Evolutionary conservation across 1,139 yeast species (phyloP), one percentile per base, ranked within the genome.

Genomic region (Chernovozyma sophiae-reginae): DNA sequence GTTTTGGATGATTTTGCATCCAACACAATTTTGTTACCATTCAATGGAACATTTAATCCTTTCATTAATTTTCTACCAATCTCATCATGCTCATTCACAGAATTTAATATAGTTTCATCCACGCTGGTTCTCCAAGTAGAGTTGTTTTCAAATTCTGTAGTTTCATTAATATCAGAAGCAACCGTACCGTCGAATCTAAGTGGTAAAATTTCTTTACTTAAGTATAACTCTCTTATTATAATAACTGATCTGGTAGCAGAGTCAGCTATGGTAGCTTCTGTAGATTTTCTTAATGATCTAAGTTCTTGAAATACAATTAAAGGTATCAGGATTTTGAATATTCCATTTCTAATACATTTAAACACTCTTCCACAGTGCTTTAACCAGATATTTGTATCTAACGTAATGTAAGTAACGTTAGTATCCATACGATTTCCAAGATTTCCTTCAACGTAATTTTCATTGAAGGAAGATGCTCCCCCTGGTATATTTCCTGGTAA

Each of bases 241-340:
- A 83, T 81, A 14, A 84, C 89, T 2, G 89, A 84, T 40, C 92
- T 64, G 0, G 92, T 83, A 1, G 92, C 92, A 2, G 90, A 84
- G 54, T 84, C 94, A 2, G 87, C 79, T 23, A 83, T 81, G 4
- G 85, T 77, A 4, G 82, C 83, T 52, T 84, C 94, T 17, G 79
- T 74, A 3, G 87, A 80, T 51, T 83, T 78, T 41, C 94, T 61
- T 43, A 84, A 60, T n/a, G 86, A 81, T 47, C 92, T 62, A 42
- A 84, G 62, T 49, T 84, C 94, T 61, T 84, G 94, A 53, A 84
- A 84, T 8, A 85, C 87, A 23, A 85, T 81, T 41, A 84, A 62
- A 31, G 94, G 90, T 6, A 84, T 77, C 51, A 77, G 59, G 57
- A 72, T 57, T 59, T 64, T 77, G 47, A 84, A 68, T 2, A 81